Evolutionary conservation across 306 rosid genomes (phyloP).

Genomic region (Trifolium pratense): DNA sequence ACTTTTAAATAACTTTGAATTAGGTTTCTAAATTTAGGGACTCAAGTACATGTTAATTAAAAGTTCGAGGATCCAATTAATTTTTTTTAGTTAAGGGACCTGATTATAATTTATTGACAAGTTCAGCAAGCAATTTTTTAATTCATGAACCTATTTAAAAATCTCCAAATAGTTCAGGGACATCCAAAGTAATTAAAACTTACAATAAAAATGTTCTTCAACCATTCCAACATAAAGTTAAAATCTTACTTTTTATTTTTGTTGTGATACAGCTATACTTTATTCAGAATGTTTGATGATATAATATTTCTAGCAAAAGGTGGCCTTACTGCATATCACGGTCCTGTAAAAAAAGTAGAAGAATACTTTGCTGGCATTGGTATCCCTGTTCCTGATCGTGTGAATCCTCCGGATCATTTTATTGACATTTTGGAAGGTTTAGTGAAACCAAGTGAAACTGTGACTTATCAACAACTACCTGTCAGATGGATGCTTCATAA

Average conservation of each 20-base stretch:
- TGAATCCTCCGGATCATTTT: conserved; percentile 86
- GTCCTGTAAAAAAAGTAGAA: conserved; percentile 80
- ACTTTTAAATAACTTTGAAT: neutral
- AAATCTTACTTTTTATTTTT: conserved; percentile 32
- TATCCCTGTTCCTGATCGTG: conserved; percentile 73
- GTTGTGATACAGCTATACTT: conserved; percentile 61
- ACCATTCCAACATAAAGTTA: conserved; percentile 28
- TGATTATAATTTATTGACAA: neutral
- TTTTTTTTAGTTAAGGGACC: neutral
- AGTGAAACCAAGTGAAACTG: conserved; percentile 62
- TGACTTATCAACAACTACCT: conserved; percentile 68
- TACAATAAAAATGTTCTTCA: conserved; percentile 28
- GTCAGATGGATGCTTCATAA: conserved; percentile 89
- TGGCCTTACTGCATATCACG: conserved; percentile 80
- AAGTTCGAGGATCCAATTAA: neutral
- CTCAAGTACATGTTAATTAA: neutral
- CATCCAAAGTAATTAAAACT: neutral
- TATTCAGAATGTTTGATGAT: conserved; percentile 88
- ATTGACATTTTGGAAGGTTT: conserved; percentile 81
- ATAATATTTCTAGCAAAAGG: conserved; percentile 83
- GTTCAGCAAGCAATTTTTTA: conserved; percentile 1
- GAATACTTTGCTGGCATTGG: conserved; percentile 81
- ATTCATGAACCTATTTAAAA: neutral
- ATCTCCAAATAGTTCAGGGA: neutral
- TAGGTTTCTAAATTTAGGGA: neutral